These are phyloP conservation scores for Chlorella sp. DNA, from an alignment of 139 green algal species.

Conservation along the genomic window DNA sequence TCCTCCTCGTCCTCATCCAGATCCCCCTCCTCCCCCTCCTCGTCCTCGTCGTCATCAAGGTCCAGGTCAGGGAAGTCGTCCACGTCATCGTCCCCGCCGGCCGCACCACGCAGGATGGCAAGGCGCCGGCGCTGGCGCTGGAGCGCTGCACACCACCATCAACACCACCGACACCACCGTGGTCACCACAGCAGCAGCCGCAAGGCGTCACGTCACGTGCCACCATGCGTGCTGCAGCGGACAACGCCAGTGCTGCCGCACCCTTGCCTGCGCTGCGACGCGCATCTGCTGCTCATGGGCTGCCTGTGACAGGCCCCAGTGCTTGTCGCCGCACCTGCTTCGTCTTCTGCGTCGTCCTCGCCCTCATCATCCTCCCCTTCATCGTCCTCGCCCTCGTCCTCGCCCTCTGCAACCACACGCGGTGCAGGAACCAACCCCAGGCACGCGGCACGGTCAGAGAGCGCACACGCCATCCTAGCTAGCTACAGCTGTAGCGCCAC, in stretches of 20 bases:
- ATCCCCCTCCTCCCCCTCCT: background rate
- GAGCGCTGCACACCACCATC: background rate
- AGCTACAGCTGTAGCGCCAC: too few relatives aligned
- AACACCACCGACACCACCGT: background rate
- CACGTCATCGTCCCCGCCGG: background rate
- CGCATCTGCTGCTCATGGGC: background rate
- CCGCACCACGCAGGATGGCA: too few relatives aligned
- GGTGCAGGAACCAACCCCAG: background rate
- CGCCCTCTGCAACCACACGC: background rate
- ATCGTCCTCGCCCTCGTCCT: background rate
- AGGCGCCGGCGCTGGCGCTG: too few relatives aligned
- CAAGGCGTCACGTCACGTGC: background rate
- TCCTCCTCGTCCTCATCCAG: background rate
- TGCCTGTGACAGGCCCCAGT: too few relatives aligned
- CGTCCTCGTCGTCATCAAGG: background rate
- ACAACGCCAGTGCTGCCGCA: too few relatives aligned
- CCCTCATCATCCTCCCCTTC: conserved; percentile 11
- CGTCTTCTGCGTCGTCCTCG: background rate
- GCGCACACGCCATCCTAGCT: too few relatives aligned
- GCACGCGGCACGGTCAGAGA: background rate
- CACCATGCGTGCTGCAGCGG: too few relatives aligned
- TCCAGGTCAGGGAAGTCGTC: too few relatives aligned
- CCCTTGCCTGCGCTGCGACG: background rate
- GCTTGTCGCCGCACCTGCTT: background rate
- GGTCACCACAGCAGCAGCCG: background rate